Evolutionary conservation across 768 basidiomycete species (phyloP).

Genomic region (Nevesoporus exiguus): DNA sequence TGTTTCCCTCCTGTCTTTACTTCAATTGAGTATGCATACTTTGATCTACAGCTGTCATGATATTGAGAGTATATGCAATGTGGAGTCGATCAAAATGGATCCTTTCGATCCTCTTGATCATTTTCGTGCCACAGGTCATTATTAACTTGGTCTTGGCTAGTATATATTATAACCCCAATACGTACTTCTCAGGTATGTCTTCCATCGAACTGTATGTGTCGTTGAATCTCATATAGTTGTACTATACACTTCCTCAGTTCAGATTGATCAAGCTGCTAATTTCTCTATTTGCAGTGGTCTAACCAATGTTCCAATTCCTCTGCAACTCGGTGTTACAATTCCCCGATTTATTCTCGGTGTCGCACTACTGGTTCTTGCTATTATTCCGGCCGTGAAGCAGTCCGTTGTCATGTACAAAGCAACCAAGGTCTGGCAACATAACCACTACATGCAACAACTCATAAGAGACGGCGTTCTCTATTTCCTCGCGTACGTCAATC

Average conservation of each 20-base stretch:
- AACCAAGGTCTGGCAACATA: not conserved
- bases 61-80: conserved; percentile 3
- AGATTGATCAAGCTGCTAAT: not conserved
- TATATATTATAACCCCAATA: not conserved
- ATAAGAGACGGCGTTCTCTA: not conserved
- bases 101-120: not conserved
- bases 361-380: not conserved
- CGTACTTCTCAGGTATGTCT: not conserved
- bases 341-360: not conserved
- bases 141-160: not conserved
- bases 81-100: not conserved
- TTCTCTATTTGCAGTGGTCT: not conserved
- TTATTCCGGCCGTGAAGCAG: not conserved
- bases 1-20: not conserved
- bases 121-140: conserved; percentile 1
- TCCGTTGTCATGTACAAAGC: not conserved
- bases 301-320: not conserved
- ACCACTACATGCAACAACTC: not conserved
- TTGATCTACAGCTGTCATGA: not conserved
- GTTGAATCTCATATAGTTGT: not conserved
- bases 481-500: not conserved
- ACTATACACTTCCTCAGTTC: not conserved
- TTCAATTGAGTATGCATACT: not conserved
- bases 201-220: not conserved
- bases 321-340: not conserved